phyloP scores from a whole-genome alignment of 1,284 basidiomycete genomes.

The Lentinula novae-zelandiae region DNA sequence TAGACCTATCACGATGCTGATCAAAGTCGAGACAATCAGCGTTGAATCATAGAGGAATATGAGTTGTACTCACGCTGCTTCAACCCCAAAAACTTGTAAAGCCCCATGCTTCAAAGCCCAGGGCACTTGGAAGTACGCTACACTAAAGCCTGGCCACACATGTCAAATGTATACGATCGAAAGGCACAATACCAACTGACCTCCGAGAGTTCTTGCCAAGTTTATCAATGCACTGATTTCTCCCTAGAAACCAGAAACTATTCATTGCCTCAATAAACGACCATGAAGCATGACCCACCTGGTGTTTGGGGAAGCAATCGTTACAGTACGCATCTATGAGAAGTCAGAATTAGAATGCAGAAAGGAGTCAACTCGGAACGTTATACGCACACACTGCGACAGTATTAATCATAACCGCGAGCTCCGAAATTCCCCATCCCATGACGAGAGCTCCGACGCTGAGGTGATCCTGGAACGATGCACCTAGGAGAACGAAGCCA shows the following conservation, averaged over 20 bases:
- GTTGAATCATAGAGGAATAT: not conserved
- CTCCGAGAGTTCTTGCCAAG: slow-evolving; percentile 53
- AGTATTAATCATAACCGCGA: slow-evolving; percentile 56
- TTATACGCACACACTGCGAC: slow-evolving; percentile 49
- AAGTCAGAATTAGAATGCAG: not conserved
- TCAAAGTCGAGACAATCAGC: not conserved
- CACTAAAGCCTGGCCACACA: slow-evolving; percentile 43
- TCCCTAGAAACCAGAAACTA: slow-evolving; percentile 28
- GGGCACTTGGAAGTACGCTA: slow-evolving; percentile 55
- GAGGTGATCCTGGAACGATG: slow-evolving; percentile 47
- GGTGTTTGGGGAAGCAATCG: slow-evolving; percentile 40
- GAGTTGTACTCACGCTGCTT: slow-evolving; percentile 36
- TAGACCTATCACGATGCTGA: slow-evolving; percentile 41
- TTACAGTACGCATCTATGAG: slow-evolving; percentile 44
- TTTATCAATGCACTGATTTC: slow-evolving; percentile 61
- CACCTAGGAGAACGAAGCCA: slow-evolving; percentile 56
- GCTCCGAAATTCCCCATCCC: slow-evolving; percentile 58
- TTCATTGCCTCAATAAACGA: too few relatives aligned
- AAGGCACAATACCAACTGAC: slow-evolving; percentile 16
- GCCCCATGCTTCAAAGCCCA: slow-evolving; percentile 48
- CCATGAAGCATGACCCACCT: slow-evolving; percentile 22
- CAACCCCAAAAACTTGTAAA: slow-evolving; percentile 46
- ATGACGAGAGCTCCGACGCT: slow-evolving; percentile 47
- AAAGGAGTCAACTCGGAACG: not conserved
- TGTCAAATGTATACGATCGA: not conserved